Conservation (phyloP, 2,329 filamentous ascomycete genomes). For the Aschersonia sp. region DNA sequence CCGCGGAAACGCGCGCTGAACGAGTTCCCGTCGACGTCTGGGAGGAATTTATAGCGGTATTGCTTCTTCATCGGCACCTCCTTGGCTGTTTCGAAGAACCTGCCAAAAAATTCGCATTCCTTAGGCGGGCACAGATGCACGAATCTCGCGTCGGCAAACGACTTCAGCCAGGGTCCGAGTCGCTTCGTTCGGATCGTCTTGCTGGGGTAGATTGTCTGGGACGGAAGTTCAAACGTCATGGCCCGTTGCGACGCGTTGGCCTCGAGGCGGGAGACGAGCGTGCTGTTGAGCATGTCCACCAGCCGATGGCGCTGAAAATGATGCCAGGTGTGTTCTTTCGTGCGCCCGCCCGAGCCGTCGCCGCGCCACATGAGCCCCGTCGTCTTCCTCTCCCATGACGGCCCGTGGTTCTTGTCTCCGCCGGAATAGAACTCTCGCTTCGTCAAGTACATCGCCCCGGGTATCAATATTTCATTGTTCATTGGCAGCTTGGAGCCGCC, state of each 20-base stretch:
- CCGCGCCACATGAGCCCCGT: slow-evolving; percentile 43
- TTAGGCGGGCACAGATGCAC: slow-evolving; percentile 6
- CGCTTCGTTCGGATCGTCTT: slow-evolving; percentile 12
- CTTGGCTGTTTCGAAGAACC: slow-evolving; percentile 16
- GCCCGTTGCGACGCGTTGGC: slow-evolving; percentile 9
- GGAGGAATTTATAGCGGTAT: slow-evolving; percentile 24
- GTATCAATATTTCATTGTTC: slow-evolving; percentile 34
- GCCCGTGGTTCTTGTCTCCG: slow-evolving; percentile 15
- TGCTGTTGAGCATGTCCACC: slow-evolving; percentile 12
- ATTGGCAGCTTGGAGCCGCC: slow-evolving; percentile 29
- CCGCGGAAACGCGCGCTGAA: slow-evolving; percentile 38
- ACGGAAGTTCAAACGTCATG: slow-evolving; percentile 25
- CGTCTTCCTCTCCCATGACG: slow-evolving; percentile 31
- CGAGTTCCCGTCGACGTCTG: slow-evolving; percentile 42
- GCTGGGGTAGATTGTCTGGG: slow-evolving; percentile 15
- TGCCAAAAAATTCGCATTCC: slow-evolving; percentile 16
- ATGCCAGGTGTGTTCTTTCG: slow-evolving; percentile 19
- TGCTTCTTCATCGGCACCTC: slow-evolving; percentile 12
- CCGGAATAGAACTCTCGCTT: slow-evolving; percentile 25
- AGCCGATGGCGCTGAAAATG: slow-evolving; percentile 33
- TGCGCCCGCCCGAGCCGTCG: slow-evolving; percentile 34
- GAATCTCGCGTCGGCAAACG: background rate
- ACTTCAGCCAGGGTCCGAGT: background rate
- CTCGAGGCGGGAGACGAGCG: slow-evolving; percentile 13
- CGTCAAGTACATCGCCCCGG: slow-evolving; percentile 33